Conservation (phyloP, 257 asterid species). For the Solanum paucissectum region DNA sequence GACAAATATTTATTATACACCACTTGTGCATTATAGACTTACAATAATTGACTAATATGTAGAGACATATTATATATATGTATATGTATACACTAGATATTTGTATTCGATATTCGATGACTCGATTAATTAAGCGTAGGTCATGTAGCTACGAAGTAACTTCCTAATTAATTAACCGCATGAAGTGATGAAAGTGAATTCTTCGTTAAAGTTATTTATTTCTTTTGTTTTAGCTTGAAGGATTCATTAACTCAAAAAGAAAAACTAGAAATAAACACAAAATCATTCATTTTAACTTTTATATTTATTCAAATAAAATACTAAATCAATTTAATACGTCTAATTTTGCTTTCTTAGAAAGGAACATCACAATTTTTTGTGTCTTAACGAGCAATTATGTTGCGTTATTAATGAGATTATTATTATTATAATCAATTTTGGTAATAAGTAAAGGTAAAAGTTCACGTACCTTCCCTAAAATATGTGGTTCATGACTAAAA, state of each 20-base stretch:
- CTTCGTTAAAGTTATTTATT: not conserved
- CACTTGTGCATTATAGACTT: not conserved
- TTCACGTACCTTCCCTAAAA: not conserved
- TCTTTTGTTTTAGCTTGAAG: not conserved
- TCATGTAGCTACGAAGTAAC: not conserved
- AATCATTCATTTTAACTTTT: not conserved
- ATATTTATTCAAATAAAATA: too few relatives aligned
- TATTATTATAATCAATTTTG: not conserved
- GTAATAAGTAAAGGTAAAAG: not conserved
- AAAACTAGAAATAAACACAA: not conserved
- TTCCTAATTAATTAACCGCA: too few relatives aligned
- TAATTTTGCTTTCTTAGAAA: not conserved
- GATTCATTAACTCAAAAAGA: not conserved
- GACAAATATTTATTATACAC: not conserved
- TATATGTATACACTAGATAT: not conserved
- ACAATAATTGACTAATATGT: not conserved
- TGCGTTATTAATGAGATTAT: not conserved
- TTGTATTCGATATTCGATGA: not conserved
- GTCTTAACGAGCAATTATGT: not conserved
- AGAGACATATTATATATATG: not conserved
- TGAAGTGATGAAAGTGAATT: too few relatives aligned
- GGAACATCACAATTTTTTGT: not conserved
- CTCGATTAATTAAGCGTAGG: not conserved
- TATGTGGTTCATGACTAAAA: not conserved
- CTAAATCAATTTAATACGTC: not conserved